Base-by-base conservation (phyloP, 106 monocot genomes). In the Platanthera guangdongensis region DNA sequence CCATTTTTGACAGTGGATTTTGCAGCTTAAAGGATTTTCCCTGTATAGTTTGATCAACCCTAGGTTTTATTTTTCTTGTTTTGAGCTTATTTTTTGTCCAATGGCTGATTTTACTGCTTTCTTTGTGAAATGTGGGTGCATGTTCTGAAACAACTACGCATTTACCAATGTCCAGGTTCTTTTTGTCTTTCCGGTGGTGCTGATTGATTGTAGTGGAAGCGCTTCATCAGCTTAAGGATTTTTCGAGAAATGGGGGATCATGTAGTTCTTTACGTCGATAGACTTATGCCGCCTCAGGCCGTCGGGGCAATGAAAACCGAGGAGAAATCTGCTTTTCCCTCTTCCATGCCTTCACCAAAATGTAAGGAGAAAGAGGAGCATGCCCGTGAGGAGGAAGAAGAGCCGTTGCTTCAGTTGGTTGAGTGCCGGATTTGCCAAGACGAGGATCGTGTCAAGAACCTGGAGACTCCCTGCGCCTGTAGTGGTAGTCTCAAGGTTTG, bases 361-460 rank as follows among this genome's bases (percentile, higher is more conserved):
- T 39, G 39, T 39, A 39, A 39, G 39, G 39, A 3, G 39, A 39
- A 39, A 39, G 39, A 39, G 11, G 54, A 32, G 15, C 11, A 9
- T 14, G 57, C 47, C 9, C n/a, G 12, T 49, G 65, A 11, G 14
- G 82, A 82, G 14, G 92, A 95, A 68, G 86, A 87, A 57, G 83
- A 88, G 75, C 84, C 92, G 18, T 86, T 92, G 64, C 83, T 95
- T 74, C 85, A 85, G 74, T 80, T 76, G 16, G 74, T 82, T 9
- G 95, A 92, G 72, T 95, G 95, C 67, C 87, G 95, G 22, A 95
- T 95, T 77, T 95, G 95, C 85, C 95, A 95, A 82, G 95, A 95
- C 78, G 95, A 95, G 78, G 95, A 95, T 83, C 72, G 81, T 46
- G 77, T 88, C 15, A 90, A 90, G 71, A 92, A 95, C 25, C 67